A percentile compares a stretch with the other conserved stretches of the same genome.
phyloP scores from a whole-genome alignment of 1,284 basidiomycete genomes.

The Puccinia coronata region DNA sequence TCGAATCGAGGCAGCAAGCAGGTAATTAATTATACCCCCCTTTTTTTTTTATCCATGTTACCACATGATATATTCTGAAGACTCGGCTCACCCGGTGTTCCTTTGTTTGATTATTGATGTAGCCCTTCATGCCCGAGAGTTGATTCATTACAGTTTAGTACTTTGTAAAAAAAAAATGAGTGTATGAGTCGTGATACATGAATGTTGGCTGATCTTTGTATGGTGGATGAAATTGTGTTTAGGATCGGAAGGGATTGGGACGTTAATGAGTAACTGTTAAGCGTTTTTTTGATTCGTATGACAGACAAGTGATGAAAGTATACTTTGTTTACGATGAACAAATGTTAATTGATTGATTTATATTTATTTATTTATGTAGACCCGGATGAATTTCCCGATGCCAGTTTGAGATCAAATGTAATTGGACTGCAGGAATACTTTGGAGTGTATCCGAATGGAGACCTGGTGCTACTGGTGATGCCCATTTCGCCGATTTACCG shows the following conservation, averaged over 20 bases:
- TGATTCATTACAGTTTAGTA: constrained; percentile 46
- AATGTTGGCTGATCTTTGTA: background rate
- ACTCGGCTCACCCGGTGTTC: no score
- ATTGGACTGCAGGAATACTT: constrained; percentile 49
- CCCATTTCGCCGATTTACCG: constrained; percentile 42
- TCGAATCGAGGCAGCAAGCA: background rate
- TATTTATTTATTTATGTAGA: background rate
- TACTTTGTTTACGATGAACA: background rate
- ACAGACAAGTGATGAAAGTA: no score
- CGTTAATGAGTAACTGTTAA: constrained; percentile 37
- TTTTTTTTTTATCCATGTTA: no score
- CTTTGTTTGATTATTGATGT: no score
- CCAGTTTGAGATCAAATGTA: background rate
- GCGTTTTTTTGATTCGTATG: background rate
- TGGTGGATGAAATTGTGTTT: background rate
- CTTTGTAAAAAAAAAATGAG: background rate
- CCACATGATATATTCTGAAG: no score
- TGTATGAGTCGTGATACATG: no score
- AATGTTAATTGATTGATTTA: background rate
- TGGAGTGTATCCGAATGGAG: constrained; percentile 45
- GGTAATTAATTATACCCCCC: background rate
- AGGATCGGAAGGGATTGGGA: constrained; percentile 47
- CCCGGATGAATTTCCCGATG: constrained; percentile 24
- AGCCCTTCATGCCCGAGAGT: constrained; percentile 48
- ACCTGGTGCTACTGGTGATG: constrained; percentile 27